These are phyloP conservation scores for Salix udensis DNA, from an alignment of 345 rosid species.

Conservation along the genomic window DNA sequence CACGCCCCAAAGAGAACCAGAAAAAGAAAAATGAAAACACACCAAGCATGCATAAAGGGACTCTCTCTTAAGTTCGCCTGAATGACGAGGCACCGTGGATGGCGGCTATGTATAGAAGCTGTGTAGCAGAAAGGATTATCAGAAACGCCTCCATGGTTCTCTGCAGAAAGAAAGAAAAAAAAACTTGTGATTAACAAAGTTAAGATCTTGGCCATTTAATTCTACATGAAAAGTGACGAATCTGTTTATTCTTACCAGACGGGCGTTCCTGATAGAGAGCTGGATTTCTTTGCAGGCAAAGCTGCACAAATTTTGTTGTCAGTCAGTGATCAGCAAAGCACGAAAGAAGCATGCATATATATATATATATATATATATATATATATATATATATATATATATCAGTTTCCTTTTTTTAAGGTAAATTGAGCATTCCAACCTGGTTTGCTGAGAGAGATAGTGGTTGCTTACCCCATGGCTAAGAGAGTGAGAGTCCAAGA, in stretches of 20 bases:
- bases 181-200: not conserved
- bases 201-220: not conserved
- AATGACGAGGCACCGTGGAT: constrained; percentile 39
- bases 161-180: constrained; percentile 39
- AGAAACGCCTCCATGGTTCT: constrained; percentile 95
- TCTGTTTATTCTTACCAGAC: constrained; percentile 53
- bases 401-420: not conserved
- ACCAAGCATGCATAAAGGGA: not conserved
- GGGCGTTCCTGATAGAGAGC: constrained; percentile 62
- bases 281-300: constrained; percentile 88
- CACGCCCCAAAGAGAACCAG: not conserved
- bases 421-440: not conserved
- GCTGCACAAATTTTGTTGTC: constrained; percentile 34
- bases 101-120: constrained; percentile 73
- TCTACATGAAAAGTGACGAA: not conserved
- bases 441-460: not conserved
- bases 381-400: not conserved
- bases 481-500: constrained; percentile 89
- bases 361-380: not conserved
- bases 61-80: constrained; percentile 12
- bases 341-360: not conserved
- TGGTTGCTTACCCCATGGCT: constrained; percentile 68
- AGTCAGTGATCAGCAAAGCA: not conserved
- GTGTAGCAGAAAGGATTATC: constrained; percentile 77
- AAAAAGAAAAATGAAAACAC: not conserved